Base-by-base conservation (phyloP, 352 stramenopile species). In the Phytophthora cactorum region DNA sequence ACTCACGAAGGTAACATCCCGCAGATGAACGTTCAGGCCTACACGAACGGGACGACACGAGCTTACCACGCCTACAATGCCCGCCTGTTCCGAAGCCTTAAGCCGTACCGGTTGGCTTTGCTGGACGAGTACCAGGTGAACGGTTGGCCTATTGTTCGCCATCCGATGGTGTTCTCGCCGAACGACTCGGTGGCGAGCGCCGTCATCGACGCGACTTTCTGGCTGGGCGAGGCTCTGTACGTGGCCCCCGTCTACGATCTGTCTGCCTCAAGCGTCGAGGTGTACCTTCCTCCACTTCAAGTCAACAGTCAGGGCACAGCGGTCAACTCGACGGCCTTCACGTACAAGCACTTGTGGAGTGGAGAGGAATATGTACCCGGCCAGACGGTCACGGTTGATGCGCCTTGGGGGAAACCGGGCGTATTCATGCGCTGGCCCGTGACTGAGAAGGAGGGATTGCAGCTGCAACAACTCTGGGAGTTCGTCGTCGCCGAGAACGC, bases 1-100 rank as follows among this genome's bases (percentile, higher is more conserved):
- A 74, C 67, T 11, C 67, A 75, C 36, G 67, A 75, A 25, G 67
- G 67, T 49, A 71, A 75, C 52, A 75, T 71, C 45, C 67, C 62
- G 27, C 54, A 70, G 51, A 51, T 70, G 62, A 71, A 71, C 52
- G 61, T 68, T 15, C 67, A 71, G 57, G 63, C 67, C 15, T 74
- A 71, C 67, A 74, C 67, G 43, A 67, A 67, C 32, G 38, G 38
- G 28, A 56, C 43, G 12, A 74, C 62, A 2, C 67, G 61, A 41
- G 62, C 54, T 27, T 74, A 59, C n/a, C 67, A 70, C 39, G 67
- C 67, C 10, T 75, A 68, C 45, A 75, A 75, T 41, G 56, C 67
- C 11, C 54, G 67, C 0, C 31, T 75, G 50, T 74, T 71, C 56
- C 67, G 61, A n/a, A 74, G 67, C 15, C 34, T 74, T 6, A 74